These are phyloP conservation scores for Fraxinus xanthoxyloides DNA, from an alignment of 305 asterid genomes.

Conservation along the genomic window DNA sequence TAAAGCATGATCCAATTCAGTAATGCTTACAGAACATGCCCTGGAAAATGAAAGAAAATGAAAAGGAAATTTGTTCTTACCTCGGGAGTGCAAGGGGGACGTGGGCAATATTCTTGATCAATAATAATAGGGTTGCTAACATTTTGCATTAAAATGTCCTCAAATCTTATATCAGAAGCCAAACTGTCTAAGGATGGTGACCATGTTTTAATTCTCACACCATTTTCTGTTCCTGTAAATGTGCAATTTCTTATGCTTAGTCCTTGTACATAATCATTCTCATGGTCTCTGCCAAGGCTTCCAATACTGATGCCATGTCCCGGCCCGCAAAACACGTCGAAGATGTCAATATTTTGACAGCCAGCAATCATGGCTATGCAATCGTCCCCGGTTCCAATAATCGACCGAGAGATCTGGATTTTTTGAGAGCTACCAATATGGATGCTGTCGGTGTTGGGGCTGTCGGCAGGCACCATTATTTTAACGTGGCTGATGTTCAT, in stretches of 20 bases:
- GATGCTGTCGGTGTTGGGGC: constrained; percentile 78
- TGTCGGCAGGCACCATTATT: constrained; percentile 44
- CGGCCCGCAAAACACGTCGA: constrained; percentile 53
- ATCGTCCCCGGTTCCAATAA: constrained; percentile 62
- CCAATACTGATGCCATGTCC: constrained; percentile 76
- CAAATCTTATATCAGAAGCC: constrained; percentile 45
- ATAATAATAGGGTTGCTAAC: constrained; percentile 57
- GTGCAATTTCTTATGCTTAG: constrained; percentile 47
- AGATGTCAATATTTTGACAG: constrained; percentile 35
- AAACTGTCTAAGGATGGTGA: constrained; percentile 43
- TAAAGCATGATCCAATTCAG: neutral
- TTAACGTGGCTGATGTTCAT: constrained; percentile 29
- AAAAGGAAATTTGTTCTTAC: constrained; percentile 15
- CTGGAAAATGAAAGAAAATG: neutral
- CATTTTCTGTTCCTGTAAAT: constrained; percentile 51
- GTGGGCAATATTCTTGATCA: constrained; percentile 64
- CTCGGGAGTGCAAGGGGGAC: constrained; percentile 28
- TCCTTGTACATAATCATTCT: constrained; percentile 41
- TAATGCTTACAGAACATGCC: neutral
- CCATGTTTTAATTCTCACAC: constrained; percentile 76
- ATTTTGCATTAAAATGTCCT: constrained; percentile 39
- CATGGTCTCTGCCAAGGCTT: constrained; percentile 48
- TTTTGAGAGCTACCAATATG: constrained; percentile 45
- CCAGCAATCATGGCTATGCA: constrained; percentile 64
- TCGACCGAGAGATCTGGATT: constrained; percentile 30